Percentiles rank a stretch among this genome's conserved stretches.
Conservation (phyloP, 768 basidiomycete genomes). For the Psilocybe sp. region DNA sequence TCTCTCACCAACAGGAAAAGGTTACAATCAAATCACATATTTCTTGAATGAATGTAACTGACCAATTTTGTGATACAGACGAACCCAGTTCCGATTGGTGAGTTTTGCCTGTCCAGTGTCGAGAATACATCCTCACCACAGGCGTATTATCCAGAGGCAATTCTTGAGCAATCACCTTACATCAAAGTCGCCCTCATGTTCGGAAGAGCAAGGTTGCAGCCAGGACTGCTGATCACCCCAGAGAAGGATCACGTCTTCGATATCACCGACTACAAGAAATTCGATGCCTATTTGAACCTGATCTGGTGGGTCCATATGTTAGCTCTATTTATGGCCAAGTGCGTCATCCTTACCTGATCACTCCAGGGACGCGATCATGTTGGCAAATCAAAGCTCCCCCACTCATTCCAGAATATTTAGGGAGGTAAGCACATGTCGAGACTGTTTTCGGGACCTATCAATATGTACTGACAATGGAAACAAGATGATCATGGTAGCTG, state of each 20-base stretch:
- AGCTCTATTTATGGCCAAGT: background rate
- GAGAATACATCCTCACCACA: background rate
- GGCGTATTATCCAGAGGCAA: background rate
- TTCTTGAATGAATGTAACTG: background rate
- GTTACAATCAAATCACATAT: background rate
- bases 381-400: background rate
- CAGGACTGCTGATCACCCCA: conserved; percentile 1
- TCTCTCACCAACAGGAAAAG: background rate
- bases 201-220: conserved; percentile 3
- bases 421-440: background rate
- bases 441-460: background rate
- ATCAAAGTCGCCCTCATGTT: conserved; percentile 4
- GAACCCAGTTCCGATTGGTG: conserved; percentile 7
- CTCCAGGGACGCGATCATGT: background rate
- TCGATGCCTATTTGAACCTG: background rate
- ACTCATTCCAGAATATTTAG: conserved; percentile 7
- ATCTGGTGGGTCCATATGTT: background rate
- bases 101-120: too few relatives aligned
- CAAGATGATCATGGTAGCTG: conserved; percentile 4
- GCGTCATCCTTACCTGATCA: too few relatives aligned
- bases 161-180: background rate
- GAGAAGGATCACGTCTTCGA: background rate
- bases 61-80: background rate
- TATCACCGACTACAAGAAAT: background rate
- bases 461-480: background rate